Base-by-base conservation (phyloP, 345 rosid species). In the Corchorus olitorius region DNA sequence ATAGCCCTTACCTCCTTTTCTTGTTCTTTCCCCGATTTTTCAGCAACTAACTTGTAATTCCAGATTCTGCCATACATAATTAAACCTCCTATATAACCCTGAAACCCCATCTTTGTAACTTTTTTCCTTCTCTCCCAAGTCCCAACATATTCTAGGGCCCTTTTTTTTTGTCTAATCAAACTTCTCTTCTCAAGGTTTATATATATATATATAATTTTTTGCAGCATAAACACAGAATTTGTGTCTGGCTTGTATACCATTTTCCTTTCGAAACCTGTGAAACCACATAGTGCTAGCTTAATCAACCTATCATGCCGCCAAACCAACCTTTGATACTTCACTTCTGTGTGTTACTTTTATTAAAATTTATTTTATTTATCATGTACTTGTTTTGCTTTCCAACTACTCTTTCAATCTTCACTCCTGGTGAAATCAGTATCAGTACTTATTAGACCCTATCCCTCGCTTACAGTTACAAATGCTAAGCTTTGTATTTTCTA, bases 401-500 rank as follows among this genome's bases (percentile, higher is more conserved):
- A 5, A 48, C 11, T 3, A 22, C 72, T 14, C n/a, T 22, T 67
- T 48, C 55, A 14, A 45, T 45, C 39, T 67, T 35, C 55, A 22
- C 0, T 50, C 55, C 3, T 6, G 1, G 8, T 22, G 72, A 48
- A 46, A 46, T 22, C 19, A 20, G 6, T 67, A 46, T 12, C 72
- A 48, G 14, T 46, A 67, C 55, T 12, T 48, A 13, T 13, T 20
- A 66, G 20, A 66, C 37, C 33, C 5, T 56, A 56, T 56, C 13
- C 33, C 6, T 66, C 15, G 3, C 16, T 65, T 11, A 10, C 34
- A n/a, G 34, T 19, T 45, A 43, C 33, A 65, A 65, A 65, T 39
- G 45, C 43, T 19, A 33, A 69, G 59, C 10, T 27, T 34, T 45
- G 17, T 70, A 70, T 50, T 70, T 69, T 52, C 60, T 70, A 15